phyloP scores from a whole-genome alignment of 169 alveolate genomes.

The Theileria equi region DNA sequence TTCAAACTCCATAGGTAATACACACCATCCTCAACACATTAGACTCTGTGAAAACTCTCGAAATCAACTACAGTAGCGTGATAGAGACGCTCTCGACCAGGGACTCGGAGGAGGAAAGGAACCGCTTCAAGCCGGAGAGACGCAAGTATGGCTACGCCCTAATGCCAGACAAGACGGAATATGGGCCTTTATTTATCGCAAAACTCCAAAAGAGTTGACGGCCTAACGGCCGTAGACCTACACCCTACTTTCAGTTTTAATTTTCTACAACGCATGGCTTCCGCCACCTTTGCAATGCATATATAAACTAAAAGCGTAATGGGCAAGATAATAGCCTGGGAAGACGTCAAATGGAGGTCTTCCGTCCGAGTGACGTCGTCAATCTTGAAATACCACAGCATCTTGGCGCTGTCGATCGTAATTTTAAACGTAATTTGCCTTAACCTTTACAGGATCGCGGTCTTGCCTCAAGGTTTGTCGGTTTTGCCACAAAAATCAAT shows the following conservation, averaged over 20 bases:
- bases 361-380: slow-evolving; percentile 13
- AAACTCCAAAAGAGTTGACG: slow-evolving; percentile 55
- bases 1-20: slow-evolving; percentile 11
- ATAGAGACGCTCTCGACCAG: not conserved
- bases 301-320: slow-evolving; percentile 1
- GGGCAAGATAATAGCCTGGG: slow-evolving; percentile 31
- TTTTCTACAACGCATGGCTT: not conserved
- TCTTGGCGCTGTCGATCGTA: slow-evolving; percentile 17
- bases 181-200: slow-evolving; percentile 68
- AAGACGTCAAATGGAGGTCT: slow-evolving; percentile 48
- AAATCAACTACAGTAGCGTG: not conserved
- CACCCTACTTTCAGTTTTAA: not conserved
- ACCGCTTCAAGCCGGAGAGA: slow-evolving; percentile 46
- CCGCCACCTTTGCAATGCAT: not conserved
- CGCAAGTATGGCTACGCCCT: slow-evolving; percentile 70
- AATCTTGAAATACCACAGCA: slow-evolving; percentile 32
- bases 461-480: not conserved
- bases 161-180: slow-evolving; percentile 66
- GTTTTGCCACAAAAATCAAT: not conserved
- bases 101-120: not conserved
- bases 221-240: not conserved
- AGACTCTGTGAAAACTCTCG: slow-evolving; percentile 3
- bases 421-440: slow-evolving; percentile 9
- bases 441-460: slow-evolving; percentile 11
- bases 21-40: slow-evolving; percentile 10